Base-by-base conservation (phyloP, 805 yeast genomes). In the Tetrapisispora phaffii region DNA sequence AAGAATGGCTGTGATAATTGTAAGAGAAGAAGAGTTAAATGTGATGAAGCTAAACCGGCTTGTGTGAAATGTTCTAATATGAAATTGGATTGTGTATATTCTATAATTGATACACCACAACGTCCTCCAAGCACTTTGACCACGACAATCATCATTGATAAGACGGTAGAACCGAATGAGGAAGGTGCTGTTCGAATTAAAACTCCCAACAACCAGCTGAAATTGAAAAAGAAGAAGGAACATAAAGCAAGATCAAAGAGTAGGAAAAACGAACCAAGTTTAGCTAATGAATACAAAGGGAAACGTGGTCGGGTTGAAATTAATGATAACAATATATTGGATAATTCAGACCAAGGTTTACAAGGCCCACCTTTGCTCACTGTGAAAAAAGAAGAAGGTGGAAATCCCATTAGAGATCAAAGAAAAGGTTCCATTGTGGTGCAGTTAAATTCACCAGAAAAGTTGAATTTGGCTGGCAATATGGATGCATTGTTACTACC, bases 1-100 rank as follows among this genome's bases (percentile, higher is more conserved):
- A 76, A 95, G 46, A 76, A 78, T 46, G 97, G 97, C 0, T 89
- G 97, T 66, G 75, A 80, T 34, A 85, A 94, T 2, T 89, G 97
- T 66, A 89, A 89, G 59, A 75, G 77, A 51, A 75, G 97, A 55
- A 71, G 97, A 42, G 96, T 90, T 34, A 89, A 89, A 60, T 89
- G 97, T 70, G 97, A 89, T 60, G 97, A 90, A 62, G 68, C 69
- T 1, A 82, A 79, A 48, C 97, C 97, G 1, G 60, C 69, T 7
- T 89, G 97, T 62, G 68, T 69, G 20, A 87, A 87, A 65, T 89
- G 97, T 65, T 65, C 70, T 41, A 80, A 87, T 49, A 76, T 89
- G 79, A 82, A 84, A 20, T 70, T 89, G 31, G 81, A 76, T 23
- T 89, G 97, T 65, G 74, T 82, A 2, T 88, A 84, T 47, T 53